A percentile compares a stretch with the other conserved stretches of the same genome.
These are phyloP conservation scores for Rubia occidens DNA, from an alignment of 305 asterid genomes.

Conservation along the genomic window DNA sequence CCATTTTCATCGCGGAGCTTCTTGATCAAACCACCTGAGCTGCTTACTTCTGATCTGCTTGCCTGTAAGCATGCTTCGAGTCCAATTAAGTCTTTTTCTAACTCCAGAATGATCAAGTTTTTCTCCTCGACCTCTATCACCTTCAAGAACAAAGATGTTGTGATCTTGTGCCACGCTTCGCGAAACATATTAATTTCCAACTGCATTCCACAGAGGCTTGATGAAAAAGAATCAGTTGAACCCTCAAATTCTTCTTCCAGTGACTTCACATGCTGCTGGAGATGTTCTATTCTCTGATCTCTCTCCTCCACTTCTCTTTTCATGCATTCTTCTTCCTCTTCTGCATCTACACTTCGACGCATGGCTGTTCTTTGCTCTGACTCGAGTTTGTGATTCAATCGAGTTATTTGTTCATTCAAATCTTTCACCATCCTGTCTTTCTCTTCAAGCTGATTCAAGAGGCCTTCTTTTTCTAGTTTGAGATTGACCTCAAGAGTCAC, in stretches of 20 bases:
- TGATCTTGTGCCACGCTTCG: constrained; percentile 54
- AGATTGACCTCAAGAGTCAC: constrained; percentile 53
- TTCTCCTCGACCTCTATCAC: constrained; percentile 63
- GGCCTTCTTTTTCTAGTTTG: constrained; percentile 52
- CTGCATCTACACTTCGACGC: constrained; percentile 18
- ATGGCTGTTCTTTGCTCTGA: constrained; percentile 12
- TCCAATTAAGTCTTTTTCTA: constrained; percentile 40
- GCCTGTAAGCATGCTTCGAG: constrained; percentile 27
- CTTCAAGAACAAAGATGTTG: constrained; percentile 38
- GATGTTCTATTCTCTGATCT: constrained; percentile 52
- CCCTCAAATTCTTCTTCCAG: constrained; percentile 39
- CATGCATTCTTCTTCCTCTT: constrained; percentile 25
- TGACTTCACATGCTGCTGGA: constrained; percentile 66
- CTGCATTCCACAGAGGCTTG: constrained; percentile 49
- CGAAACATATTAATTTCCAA: constrained; percentile 34
- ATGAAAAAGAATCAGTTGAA: constrained; percentile 52
- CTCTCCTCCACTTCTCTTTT: constrained; percentile 51
- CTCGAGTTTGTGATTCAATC: constrained; percentile 22
- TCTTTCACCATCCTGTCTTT: constrained; percentile 37
- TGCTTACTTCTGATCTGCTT: constrained; percentile 21
- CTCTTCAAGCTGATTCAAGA: constrained; percentile 41
- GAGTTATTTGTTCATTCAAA: constrained; percentile 43
- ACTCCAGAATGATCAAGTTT: constrained; percentile 35
- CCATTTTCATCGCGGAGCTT: constrained; percentile 23
- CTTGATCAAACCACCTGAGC: constrained; percentile 17